Conservation (phyloP, 108 stramenopile species). For the Mediolabrus comicus region DNA sequence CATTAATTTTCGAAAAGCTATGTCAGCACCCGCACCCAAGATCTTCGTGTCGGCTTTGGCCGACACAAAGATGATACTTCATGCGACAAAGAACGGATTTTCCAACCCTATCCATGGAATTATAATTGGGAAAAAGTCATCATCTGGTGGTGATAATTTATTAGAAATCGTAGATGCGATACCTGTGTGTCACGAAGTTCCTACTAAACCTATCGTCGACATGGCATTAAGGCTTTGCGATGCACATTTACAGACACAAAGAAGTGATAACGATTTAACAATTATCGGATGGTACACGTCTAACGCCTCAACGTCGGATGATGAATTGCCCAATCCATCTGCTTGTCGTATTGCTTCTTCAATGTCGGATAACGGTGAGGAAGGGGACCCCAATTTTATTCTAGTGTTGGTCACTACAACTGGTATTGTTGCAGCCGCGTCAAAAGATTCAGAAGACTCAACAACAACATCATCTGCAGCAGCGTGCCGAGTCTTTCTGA, state of each 20-base stretch:
- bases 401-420: constrained; percentile 2
- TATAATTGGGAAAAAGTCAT: constrained; percentile 43
- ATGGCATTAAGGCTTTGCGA: constrained; percentile 52
- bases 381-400: constrained; percentile 4
- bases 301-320: constrained; percentile 19
- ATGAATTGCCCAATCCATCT: constrained; percentile 20
- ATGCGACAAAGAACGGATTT: constrained; percentile 45
- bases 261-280: background rate
- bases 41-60: constrained; percentile 17
- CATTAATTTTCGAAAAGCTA: too few relatives aligned
- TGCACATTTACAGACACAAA: constrained; percentile 13
- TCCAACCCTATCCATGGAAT: constrained; percentile 60
- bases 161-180: constrained; percentile 45
- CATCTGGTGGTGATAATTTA: background rate
- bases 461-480: background rate
- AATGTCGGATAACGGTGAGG: constrained; percentile 17
- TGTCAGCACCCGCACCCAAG: background rate
- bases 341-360: constrained; percentile 31
- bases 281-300: constrained; percentile 81
- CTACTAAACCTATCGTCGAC: constrained; percentile 68
- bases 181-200: constrained; percentile 75
- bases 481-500: constrained; percentile 12
- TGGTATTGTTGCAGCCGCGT: background rate
- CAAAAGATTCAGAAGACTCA: background rate
- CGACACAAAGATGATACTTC: constrained; percentile 57